phyloP scores from a whole-genome alignment of 345 rosid genomes.

The Eutrema heterophyllum region DNA sequence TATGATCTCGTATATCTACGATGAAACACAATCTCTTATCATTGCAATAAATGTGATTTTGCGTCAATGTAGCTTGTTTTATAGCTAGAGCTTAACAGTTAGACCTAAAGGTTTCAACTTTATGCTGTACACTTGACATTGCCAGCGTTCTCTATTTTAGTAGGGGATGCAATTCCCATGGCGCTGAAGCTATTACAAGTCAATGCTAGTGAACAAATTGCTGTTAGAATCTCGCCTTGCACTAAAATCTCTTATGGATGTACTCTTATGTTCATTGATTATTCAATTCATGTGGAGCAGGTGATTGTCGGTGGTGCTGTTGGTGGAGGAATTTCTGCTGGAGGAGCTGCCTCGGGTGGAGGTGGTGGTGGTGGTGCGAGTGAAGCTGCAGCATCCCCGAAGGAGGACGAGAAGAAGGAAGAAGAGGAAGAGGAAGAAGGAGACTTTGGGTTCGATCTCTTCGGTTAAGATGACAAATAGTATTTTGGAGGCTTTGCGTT shows the following conservation, averaged over 20 bases:
- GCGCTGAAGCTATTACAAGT: background rate
- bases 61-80: background rate
- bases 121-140: background rate
- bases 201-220: background rate
- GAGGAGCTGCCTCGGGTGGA: conserved; percentile 35
- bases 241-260: background rate
- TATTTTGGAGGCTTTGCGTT: background rate
- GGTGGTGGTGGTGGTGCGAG: conserved; percentile 40
- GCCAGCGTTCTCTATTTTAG: background rate
- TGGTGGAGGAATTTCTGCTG: conserved; percentile 44
- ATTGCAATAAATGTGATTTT: background rate
- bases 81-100: background rate
- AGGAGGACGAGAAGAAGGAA: conserved; percentile 53
- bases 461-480: conserved; percentile 33
- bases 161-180: background rate
- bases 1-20: too few species aligned
- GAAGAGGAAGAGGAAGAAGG: conserved; percentile 58
- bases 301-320: conserved; percentile 44
- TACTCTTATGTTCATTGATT: background rate
- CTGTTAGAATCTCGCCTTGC: background rate
- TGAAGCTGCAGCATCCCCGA: conserved; percentile 39
- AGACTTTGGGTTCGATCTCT: conserved; percentile 61
- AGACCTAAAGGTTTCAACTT: background rate
- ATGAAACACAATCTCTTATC: background rate
- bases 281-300: conserved; percentile 15